phyloP scores from a whole-genome alignment of 2,329 filamentous ascomycete species.

The Fusarium cicatricum region DNA sequence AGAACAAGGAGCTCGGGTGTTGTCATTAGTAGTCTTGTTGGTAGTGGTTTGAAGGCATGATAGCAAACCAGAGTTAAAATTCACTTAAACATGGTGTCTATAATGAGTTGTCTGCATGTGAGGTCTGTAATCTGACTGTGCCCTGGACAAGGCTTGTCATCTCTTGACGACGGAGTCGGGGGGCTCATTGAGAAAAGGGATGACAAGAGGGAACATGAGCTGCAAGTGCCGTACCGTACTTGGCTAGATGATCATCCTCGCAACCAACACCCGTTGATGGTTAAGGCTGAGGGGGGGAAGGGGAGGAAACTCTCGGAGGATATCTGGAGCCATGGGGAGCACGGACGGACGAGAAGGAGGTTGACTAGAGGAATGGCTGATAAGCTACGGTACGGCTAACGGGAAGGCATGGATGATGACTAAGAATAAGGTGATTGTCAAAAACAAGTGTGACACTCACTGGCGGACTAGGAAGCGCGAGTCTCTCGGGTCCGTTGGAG shows the following conservation, averaged over 20 bases:
- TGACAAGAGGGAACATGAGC: too few species aligned
- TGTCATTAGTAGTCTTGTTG: not conserved
- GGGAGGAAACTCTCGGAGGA: not conserved
- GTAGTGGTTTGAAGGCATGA: not conserved
- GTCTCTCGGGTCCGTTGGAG: slow-evolving; percentile 1
- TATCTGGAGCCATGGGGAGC: not conserved
- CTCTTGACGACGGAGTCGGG: too few species aligned
- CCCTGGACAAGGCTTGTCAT: too few species aligned
- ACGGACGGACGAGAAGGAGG: not conserved
- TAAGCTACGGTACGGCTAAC: too few species aligned
- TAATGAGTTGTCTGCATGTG: not conserved
- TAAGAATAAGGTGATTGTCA: not conserved
- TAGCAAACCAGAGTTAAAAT: not conserved
- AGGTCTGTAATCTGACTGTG: too few species aligned
- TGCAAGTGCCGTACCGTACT: too few species aligned
- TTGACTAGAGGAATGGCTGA: too few species aligned
- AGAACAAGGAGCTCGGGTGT: not conserved
- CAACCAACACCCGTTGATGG: not conserved
- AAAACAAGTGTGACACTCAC: not conserved
- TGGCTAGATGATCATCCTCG: not conserved
- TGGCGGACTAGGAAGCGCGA: too few species aligned
- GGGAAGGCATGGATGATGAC: not conserved
- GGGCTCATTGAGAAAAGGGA: too few species aligned
- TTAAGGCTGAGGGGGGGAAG: not conserved
- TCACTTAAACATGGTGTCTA: not conserved